phyloP scores from a whole-genome alignment of 2,329 filamentous ascomycete species.

The Daldinia sp. region DNA sequence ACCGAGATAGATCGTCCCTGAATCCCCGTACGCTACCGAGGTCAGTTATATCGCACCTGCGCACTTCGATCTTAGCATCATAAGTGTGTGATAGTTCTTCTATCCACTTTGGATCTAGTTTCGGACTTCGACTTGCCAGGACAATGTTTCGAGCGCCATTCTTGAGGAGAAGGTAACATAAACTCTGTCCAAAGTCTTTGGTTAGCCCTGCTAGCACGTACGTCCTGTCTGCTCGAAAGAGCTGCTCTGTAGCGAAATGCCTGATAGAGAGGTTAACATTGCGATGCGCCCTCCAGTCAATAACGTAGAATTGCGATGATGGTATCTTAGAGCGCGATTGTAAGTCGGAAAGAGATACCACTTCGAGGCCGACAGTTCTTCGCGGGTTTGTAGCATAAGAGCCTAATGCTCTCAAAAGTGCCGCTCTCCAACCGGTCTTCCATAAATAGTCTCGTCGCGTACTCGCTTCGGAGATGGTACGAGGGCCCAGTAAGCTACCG shows the following conservation, averaged over 20 bases:
- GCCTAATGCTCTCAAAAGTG: constrained; percentile 31
- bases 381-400: background rate
- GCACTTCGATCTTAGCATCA: constrained; percentile 39
- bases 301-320: constrained; percentile 43
- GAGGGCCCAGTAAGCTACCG: constrained; percentile 3
- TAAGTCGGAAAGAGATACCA: constrained; percentile 42
- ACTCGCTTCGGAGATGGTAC: background rate
- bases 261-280: constrained; percentile 38
- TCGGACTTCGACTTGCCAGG: constrained; percentile 52
- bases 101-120: constrained; percentile 45
- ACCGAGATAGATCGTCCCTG: constrained; percentile 31
- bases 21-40: constrained; percentile 44
- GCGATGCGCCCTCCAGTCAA: constrained; percentile 53
- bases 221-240: constrained; percentile 48
- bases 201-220: constrained; percentile 54
- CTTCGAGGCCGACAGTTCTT: constrained; percentile 10
- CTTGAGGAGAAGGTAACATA: constrained; percentile 50
- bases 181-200: constrained; percentile 55
- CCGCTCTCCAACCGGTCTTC: constrained; percentile 37
- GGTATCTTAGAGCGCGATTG: constrained; percentile 19
- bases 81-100: constrained; percentile 39
- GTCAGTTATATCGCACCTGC: constrained; percentile 42
- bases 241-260: constrained; percentile 35
- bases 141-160: constrained; percentile 52
- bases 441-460: constrained; percentile 20